A percentile compares a stretch with the other conserved stretches of the same genome.
Conservation (phyloP, 768 basidiomycete genomes). For the Gloeostereum incarnatum region DNA sequence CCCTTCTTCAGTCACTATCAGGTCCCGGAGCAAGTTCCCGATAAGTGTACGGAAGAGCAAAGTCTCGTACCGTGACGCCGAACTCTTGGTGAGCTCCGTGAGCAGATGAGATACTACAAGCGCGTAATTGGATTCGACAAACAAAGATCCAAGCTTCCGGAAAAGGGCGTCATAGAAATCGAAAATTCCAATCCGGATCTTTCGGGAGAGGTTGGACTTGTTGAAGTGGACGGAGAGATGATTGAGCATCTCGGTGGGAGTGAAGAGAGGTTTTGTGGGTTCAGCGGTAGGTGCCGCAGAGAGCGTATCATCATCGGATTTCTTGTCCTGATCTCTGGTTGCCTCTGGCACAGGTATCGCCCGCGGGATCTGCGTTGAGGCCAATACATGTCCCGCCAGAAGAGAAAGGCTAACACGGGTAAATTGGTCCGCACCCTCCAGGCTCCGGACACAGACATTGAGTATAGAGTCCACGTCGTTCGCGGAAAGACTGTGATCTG, state of each 20-base stretch:
- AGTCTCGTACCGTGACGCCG: slow-evolving; percentile 59
- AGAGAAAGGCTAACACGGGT: slow-evolving; percentile 75
- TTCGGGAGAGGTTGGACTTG: slow-evolving; percentile 56
- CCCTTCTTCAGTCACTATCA: slow-evolving; percentile 87
- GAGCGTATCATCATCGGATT: slow-evolving; percentile 48
- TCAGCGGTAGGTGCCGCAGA: slow-evolving; percentile 38
- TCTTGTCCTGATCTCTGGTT: slow-evolving; percentile 48
- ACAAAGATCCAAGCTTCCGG: slow-evolving; percentile 61
- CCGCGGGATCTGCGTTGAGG: slow-evolving; percentile 71
- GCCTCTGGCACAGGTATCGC: slow-evolving; percentile 44
- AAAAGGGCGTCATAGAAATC: slow-evolving; percentile 82
- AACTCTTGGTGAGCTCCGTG: slow-evolving; percentile 58
- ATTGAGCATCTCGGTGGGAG: slow-evolving; percentile 72
- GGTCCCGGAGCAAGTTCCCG: slow-evolving; percentile 70
- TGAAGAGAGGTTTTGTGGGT: slow-evolving; percentile 58
- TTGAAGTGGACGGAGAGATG: slow-evolving; percentile 78
- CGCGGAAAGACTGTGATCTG: slow-evolving; percentile 43
- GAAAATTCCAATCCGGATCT: slow-evolving; percentile 76
- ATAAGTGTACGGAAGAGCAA: slow-evolving; percentile 66
- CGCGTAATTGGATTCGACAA: slow-evolving; percentile 78
- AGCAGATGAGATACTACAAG: slow-evolving; percentile 74
- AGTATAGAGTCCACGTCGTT: slow-evolving; percentile 76
- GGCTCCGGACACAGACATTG: slow-evolving; percentile 52
- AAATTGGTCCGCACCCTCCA: slow-evolving; percentile 78
- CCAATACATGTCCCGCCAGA: slow-evolving; percentile 77